These are phyloP conservation scores for Micractinium sp. DNA, from an alignment of 139 green algal genomes.

Conservation along the genomic window DNA sequence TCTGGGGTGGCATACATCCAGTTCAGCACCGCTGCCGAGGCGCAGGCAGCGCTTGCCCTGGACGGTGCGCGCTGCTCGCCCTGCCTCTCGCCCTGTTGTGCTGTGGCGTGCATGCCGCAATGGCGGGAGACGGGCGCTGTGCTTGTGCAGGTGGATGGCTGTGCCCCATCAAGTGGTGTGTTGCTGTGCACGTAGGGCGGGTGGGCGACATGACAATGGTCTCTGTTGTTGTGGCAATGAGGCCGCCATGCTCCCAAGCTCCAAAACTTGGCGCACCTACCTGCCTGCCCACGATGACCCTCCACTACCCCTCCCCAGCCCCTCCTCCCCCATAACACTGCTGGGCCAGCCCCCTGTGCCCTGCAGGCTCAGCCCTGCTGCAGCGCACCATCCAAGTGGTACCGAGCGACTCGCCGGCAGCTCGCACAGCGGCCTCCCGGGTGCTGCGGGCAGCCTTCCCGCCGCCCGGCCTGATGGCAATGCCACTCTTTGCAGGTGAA, in stretches of 20 bases:
- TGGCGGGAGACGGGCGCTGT: not conserved
- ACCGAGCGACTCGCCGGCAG: conserved; percentile 24
- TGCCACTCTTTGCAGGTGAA: conserved; percentile 17
- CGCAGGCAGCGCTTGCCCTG: conserved; percentile 28
- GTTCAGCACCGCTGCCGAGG: not conserved
- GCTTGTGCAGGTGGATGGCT: no score
- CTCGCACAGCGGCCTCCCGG: conserved; percentile 1
- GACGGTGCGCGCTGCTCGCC: not conserved
- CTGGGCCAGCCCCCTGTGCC: no score
- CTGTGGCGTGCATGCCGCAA: not conserved
- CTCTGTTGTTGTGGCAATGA: no score
- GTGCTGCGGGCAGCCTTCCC: conserved; percentile 21
- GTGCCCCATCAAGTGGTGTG: not conserved
- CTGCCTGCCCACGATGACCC: not conserved
- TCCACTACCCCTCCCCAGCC: not conserved
- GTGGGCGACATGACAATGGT: no score
- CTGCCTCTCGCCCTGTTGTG: not conserved
- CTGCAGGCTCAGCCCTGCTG: conserved; percentile 31
- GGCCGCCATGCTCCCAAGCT: no score
- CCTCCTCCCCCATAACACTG: not conserved
- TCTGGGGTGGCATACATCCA: conserved; percentile 16
- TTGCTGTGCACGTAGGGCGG: no score
- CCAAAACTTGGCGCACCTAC: no score
- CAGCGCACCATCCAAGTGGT: conserved; percentile 33
- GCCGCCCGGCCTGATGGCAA: not conserved